Percentiles rank a stretch among this genome's conserved stretches.
phyloP scores from a whole-genome alignment of 257 asterid species.

The Gentiana macrophylla region DNA sequence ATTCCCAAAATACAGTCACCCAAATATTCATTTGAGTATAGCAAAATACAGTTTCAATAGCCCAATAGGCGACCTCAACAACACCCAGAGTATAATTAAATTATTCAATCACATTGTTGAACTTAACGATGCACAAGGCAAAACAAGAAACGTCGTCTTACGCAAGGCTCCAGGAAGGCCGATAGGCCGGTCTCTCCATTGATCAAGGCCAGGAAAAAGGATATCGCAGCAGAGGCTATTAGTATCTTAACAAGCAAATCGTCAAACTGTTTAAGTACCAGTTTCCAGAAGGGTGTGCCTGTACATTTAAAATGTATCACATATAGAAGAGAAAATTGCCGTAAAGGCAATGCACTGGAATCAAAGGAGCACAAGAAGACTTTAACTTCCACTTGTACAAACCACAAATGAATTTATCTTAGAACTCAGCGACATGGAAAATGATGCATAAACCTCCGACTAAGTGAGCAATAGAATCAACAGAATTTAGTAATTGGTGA shows the following conservation, averaged over 20 bases:
- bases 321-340: not conserved
- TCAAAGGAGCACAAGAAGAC: not conserved
- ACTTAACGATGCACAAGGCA: not conserved
- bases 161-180: conserved; percentile 96
- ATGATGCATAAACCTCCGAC: too few relatives aligned
- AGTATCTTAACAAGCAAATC: conserved; percentile 97
- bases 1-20: too few relatives aligned
- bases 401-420: too few relatives aligned
- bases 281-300: conserved; percentile 94
- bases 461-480: too few relatives aligned
- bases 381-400: not conserved
- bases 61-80: too few relatives aligned
- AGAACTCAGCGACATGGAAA: too few relatives aligned
- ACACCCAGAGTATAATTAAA: too few relatives aligned
- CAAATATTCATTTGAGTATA: too few relatives aligned
- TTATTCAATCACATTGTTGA: too few relatives aligned
- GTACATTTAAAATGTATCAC: conserved; percentile 8
- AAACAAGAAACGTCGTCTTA: conserved; percentile 28
- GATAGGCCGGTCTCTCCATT: conserved; percentile 96
- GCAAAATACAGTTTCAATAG: too few relatives aligned
- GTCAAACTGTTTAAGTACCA: conserved; percentile 94
- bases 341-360: not conserved
- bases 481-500: too few relatives aligned
- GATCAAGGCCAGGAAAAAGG: conserved; percentile 82
- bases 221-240: conserved; percentile 83